Base-by-base conservation (phyloP, 1,284 basidiomycete genomes). In the Tylopilus sp. region DNA sequence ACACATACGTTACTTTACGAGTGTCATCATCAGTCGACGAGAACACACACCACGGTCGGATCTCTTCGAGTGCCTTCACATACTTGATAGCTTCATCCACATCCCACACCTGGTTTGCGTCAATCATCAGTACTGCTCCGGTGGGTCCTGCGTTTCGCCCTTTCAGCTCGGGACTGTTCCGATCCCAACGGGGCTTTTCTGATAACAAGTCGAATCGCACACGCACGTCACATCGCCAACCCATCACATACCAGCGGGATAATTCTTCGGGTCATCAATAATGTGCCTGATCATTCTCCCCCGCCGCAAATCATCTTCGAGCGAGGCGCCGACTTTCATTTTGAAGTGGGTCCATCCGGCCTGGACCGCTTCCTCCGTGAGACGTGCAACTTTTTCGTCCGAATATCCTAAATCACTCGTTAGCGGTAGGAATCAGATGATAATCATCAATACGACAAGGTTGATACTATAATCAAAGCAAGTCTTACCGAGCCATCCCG, bases 81-180 rank as follows among this genome's bases (percentile, higher is more conserved):
- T 95, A 95, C 52, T 91, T 88, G 68, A 94, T 82, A 47, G 82
- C 83, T 57, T 81, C 77, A 15, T 84, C 75, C 12, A 97, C 93
- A 60, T 97, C 92, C 92, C 92, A 96, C 25, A 97, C 92, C 70
- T 94, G 92, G 73, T 97, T 96, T 38, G 92, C 89, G 66, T 97
- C 94, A 56, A 97, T 91, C 94, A 97, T 97, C 55, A 96, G 74
- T 12, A 96, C 92, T 44, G 86, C 83, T 9, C 93, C 93, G 0
- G 92, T 93, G 2, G 92, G 91, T 8, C 92, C 91, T 2, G 94
- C 92, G 59, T 97, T 96, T 78, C 95, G 96, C 16, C 86, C 88
- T 47, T 72, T 75, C 35, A 87, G 63, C 16, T 74, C 80, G 29
- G 84, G 76, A 33, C 82, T 13, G 49, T 77, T 74, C 2, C 81